Conservation (phyloP, 768 basidiomycete species). For the Agrocybe pediades region DNA sequence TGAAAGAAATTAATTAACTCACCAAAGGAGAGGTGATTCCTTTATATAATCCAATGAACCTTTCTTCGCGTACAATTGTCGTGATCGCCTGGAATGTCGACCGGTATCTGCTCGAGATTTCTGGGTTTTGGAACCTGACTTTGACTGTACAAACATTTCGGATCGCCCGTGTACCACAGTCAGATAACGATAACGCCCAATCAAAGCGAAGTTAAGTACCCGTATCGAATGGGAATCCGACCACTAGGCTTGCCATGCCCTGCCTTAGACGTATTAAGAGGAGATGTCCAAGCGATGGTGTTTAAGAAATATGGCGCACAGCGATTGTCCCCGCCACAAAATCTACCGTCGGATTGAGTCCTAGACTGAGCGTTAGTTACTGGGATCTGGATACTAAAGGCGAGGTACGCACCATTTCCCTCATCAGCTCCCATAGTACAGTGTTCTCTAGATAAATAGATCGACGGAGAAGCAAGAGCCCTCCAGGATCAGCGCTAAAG, state of each 20-base stretch:
- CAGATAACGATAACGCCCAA: not conserved
- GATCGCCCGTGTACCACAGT: too few relatives aligned
- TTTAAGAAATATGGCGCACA: constrained; percentile 20
- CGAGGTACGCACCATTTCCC: constrained; percentile 8
- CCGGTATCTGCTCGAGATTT: constrained; percentile 54
- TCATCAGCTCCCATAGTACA: constrained; percentile 9
- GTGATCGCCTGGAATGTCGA: constrained; percentile 66
- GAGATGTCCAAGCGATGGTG: not conserved
- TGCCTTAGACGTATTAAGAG: constrained; percentile 13
- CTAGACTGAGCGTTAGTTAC: constrained; percentile 7
- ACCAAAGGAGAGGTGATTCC: constrained; percentile 84
- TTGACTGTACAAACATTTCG: constrained; percentile 63
- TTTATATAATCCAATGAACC: constrained; percentile 68
- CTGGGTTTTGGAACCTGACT: constrained; percentile 75
- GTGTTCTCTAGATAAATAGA: too few relatives aligned
- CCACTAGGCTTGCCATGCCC: constrained; percentile 67
- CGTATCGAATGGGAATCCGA: constrained; percentile 80
- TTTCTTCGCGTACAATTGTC: constrained; percentile 73
- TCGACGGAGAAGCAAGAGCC: too few relatives aligned
- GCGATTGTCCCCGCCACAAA: constrained; percentile 80
- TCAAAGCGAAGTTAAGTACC: constrained; percentile 16
- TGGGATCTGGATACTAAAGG: not conserved
- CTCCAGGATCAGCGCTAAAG: too few relatives aligned
- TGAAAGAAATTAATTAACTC: constrained; percentile 13
- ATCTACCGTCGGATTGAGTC: constrained; percentile 67